phyloP scores from a whole-genome alignment of 148 eudicot species.

The Agrostemma githago region DNA sequence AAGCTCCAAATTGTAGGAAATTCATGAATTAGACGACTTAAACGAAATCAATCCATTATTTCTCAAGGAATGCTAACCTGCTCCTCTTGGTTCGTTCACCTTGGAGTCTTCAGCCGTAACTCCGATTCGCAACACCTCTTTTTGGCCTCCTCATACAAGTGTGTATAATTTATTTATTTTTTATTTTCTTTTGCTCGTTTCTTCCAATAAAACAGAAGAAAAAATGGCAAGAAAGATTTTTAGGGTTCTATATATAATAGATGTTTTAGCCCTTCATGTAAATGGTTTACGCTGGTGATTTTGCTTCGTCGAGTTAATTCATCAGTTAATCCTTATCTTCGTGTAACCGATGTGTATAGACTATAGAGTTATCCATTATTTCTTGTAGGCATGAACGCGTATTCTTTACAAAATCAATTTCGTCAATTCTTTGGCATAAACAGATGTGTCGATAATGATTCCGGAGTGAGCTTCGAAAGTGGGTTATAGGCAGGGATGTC shows the following conservation, averaged over 20 bases:
- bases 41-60: conserved; percentile 28
- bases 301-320: conserved; percentile 8
- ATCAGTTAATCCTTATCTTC: conserved; percentile 8
- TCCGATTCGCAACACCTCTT: conserved; percentile 16
- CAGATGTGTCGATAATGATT: too few species aligned
- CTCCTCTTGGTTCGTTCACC: conserved; percentile 17
- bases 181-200: conserved; percentile 8
- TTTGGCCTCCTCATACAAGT: conserved; percentile 27
- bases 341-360: conserved; percentile 8
- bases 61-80: conserved; percentile 25
- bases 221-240: conserved; percentile 21
- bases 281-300: conserved; percentile 15
- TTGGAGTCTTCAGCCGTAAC: conserved; percentile 19
- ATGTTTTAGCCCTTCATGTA: conserved; percentile 21
- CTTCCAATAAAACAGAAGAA: conserved; percentile 2
- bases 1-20: conserved; percentile 87
- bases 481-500: too few species aligned
- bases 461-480: too few species aligned
- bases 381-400: not conserved
- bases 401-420: conserved; percentile 1
- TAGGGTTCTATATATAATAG: conserved; percentile 17
- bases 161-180: conserved; percentile 15
- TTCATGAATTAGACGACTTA: conserved; percentile 69
- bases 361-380: conserved; percentile 7
- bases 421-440: not conserved